A percentile compares a stretch with the other conserved stretches of the same genome.
Conservation (phyloP, 345 rosid genomes). For the Passiflora organensis region DNA sequence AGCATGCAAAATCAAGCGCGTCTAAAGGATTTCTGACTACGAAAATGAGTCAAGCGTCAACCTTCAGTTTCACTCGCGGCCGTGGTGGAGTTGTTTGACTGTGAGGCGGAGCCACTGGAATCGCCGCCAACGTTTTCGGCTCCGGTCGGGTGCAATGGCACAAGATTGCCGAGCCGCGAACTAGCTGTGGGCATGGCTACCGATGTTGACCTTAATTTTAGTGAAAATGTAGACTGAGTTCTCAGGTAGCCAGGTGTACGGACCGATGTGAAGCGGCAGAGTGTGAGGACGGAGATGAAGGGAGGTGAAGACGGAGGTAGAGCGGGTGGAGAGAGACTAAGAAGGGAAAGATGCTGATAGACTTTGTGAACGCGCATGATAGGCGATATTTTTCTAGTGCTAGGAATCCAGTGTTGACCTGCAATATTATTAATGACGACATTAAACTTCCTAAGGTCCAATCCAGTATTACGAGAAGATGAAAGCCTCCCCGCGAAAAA, state of each 20-base stretch:
- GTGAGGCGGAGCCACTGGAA: slow-evolving; percentile 29
- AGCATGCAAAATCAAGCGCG: neutral
- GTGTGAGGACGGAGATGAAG: slow-evolving; percentile 15
- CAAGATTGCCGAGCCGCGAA: slow-evolving; percentile 43
- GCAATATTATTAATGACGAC: no score
- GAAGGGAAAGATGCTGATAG: slow-evolving; percentile 39
- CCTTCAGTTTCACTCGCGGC: slow-evolving; percentile 50
- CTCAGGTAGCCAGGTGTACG: slow-evolving; percentile 29
- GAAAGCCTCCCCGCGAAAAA: no score
- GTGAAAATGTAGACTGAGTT: slow-evolving; percentile 20
- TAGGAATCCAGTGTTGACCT: no score
- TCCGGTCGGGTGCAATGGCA: slow-evolving; percentile 32
- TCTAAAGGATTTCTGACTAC: no score
- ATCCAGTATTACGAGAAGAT: no score
- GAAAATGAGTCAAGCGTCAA: slow-evolving; percentile 1
- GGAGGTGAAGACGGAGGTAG: slow-evolving; percentile 13
- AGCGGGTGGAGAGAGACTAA: slow-evolving; percentile 26
- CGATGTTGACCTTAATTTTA: slow-evolving; percentile 15
- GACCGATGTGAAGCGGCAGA: slow-evolving; percentile 23
- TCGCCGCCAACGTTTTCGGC: slow-evolving; percentile 43
- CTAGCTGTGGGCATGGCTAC: slow-evolving; percentile 28
- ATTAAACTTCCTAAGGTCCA: no score
- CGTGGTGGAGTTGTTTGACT: slow-evolving; percentile 9
- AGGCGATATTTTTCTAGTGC: no score
- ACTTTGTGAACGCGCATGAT: slow-evolving; percentile 50